phyloP scores from a whole-genome alignment of 2,329 filamentous ascomycete species.

The Calonectria montana region DNA sequence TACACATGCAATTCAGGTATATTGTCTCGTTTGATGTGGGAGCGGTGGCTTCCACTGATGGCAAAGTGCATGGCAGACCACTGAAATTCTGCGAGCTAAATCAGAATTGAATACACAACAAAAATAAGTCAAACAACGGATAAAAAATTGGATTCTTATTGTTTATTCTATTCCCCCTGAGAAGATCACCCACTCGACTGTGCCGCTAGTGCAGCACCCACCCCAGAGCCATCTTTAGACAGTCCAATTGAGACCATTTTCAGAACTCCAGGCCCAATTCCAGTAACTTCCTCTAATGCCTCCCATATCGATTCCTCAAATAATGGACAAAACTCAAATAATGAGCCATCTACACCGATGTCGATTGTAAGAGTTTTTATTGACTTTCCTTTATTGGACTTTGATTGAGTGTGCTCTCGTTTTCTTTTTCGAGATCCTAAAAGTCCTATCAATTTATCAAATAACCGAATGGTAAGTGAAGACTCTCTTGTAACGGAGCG shows the following conservation, averaged over 20 bases:
- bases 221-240: constrained; percentile 78
- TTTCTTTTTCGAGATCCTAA: not conserved
- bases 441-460: not conserved
- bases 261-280: constrained; percentile 59
- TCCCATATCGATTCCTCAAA: constrained; percentile 75
- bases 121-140: too few relatives aligned
- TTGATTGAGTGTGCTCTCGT: not conserved
- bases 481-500: not conserved
- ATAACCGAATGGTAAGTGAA: not conserved
- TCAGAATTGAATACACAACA: too few relatives aligned
- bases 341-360: constrained; percentile 76
- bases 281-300: constrained; percentile 63
- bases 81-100: too few relatives aligned
- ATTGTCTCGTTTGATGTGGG: too few relatives aligned
- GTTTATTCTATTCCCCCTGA: too few relatives aligned
- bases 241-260: constrained; percentile 76
- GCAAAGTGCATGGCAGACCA: too few relatives aligned
- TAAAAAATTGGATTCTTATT: too few relatives aligned
- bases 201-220: constrained; percentile 75
- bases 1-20: too few relatives aligned
- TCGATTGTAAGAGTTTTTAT: constrained; percentile 53
- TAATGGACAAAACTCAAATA: constrained; percentile 78
- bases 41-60: too few relatives aligned
- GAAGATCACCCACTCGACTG: not conserved
- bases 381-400: not conserved